Percentiles rank a stretch among this genome's conserved stretches.
Conservation (phyloP, 495 filamentous ascomycete species). For the Penicillium mononematosum region DNA sequence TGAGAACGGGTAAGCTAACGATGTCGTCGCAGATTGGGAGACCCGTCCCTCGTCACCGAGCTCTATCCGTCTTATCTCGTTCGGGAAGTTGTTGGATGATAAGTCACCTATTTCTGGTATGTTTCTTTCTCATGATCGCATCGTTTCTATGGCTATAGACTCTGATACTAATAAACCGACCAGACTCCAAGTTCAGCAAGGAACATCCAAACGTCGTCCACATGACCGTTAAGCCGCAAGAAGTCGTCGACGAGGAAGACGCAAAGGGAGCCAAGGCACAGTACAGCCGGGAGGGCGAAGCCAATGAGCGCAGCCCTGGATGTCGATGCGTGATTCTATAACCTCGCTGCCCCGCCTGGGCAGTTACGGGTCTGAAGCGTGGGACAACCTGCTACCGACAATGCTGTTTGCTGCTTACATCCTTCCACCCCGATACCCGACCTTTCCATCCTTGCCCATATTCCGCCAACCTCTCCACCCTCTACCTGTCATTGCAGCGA, state of each 20-base stretch:
- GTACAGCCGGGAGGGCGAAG: constrained; percentile 56
- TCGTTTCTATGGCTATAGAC: background rate
- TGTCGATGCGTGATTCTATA: constrained; percentile 83
- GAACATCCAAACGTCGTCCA: constrained; percentile 81
- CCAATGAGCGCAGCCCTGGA: constrained; percentile 61
- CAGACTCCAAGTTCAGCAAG: constrained; percentile 76
- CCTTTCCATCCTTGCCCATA: background rate
- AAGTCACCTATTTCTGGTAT: constrained; percentile 74
- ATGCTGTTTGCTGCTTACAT: background rate
- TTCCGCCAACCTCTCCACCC: background rate
- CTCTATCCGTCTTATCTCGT: constrained; percentile 82
- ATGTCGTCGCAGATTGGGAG: constrained; percentile 70
- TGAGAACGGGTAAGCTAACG: constrained; percentile 2
- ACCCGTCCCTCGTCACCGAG: constrained; percentile 75
- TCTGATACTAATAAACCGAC: constrained; percentile 7
- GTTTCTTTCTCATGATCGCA: constrained; percentile 4
- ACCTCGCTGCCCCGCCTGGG: constrained; percentile 19
- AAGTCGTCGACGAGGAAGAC: constrained; percentile 87
- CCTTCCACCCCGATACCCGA: background rate
- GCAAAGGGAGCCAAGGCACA: constrained; percentile 70
- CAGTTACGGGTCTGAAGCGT: background rate
- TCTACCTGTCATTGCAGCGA: constrained; percentile 12
- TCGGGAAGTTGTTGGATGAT: constrained; percentile 84
- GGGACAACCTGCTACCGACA: background rate
- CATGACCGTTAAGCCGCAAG: constrained; percentile 89